Evolutionary conservation across 2,329 filamentous ascomycete species (phyloP).

Genomic region (Ascochyta koolunga): DNA sequence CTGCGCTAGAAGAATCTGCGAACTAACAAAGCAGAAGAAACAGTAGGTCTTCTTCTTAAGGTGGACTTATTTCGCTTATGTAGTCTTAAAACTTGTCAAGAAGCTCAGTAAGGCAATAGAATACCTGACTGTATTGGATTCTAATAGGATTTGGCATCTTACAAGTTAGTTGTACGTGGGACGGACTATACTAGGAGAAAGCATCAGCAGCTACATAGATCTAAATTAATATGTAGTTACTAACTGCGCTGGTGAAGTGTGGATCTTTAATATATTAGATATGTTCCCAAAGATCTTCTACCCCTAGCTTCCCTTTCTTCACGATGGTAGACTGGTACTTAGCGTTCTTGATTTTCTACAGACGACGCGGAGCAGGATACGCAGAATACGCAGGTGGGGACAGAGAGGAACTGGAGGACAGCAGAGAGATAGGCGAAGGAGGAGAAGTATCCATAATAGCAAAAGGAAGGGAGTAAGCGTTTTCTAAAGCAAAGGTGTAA

Average conservation of each 20-base stretch:
- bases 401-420: not conserved
- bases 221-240: not conserved
- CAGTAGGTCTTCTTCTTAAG: not conserved
- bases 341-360: not conserved
- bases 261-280: not conserved
- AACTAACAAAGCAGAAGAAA: not conserved
- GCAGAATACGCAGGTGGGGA: not conserved
- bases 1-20: not conserved
- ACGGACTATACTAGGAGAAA: not conserved
- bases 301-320: not conserved
- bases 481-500: not conserved
- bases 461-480: not conserved
- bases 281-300: not conserved
- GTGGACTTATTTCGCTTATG: not conserved
- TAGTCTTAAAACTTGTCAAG: not conserved
- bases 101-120: not conserved
- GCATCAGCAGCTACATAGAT: not conserved
- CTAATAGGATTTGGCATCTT: not conserved
- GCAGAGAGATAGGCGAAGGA: not conserved
- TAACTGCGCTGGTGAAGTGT: not conserved
- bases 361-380: not conserved
- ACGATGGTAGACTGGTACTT: not conserved
- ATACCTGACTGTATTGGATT: not conserved
- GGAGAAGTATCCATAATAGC: not conserved
- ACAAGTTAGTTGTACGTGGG: not conserved